Base-by-base conservation (phyloP, 2,329 filamentous ascomycete species). In the Monilinia vaccinii-corymbosi region DNA sequence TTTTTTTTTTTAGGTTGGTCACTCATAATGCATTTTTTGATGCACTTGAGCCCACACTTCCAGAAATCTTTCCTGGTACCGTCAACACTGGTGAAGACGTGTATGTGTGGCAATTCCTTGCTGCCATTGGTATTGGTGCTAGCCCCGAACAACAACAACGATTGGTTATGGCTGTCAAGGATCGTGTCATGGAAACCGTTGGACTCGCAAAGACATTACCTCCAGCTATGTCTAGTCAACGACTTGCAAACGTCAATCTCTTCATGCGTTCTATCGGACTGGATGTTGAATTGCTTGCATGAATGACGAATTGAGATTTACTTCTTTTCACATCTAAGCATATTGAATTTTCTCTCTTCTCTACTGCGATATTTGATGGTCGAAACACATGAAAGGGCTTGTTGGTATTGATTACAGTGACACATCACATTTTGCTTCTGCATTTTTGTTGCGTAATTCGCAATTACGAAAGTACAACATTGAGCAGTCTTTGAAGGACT, bases 231-330 rank as follows among this genome's bases (percentile, higher is more conserved):
- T 86, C 89, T 14, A 85, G 85, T 62, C 86, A 90, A 71, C 86
- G 93, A 62, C 79, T 96, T 61, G 87, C 88, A 61, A 96, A 96
- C 71, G 94, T 99, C 67, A 99, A 99, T 73, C 77, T 99, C 60
- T 99, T 99, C 74, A 97, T 99, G 92, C 88, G 91, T 70, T 94
- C 93, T 60, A 97, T 99, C 74, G 94, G 94, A n/a, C 81, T 99
- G 72, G 94, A 99, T 77, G 94, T 99, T 55, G 94, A 97, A 68
- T 75, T 87, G 56, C 70, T 73, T 63, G 67, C 66, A 60, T 72
- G 36, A 58, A 44, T 42, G 36, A 58, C 36, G 45, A 28, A 40
- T 25, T 42, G 36, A 23, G 46, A 28, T 25, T 31, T 14, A 32
- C 44, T 32, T 51, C 25, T 58, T 58, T 58, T 50, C 21, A 31